phyloP scores from a whole-genome alignment of 345 rosid species.

The Physaria fendleri region DNA sequence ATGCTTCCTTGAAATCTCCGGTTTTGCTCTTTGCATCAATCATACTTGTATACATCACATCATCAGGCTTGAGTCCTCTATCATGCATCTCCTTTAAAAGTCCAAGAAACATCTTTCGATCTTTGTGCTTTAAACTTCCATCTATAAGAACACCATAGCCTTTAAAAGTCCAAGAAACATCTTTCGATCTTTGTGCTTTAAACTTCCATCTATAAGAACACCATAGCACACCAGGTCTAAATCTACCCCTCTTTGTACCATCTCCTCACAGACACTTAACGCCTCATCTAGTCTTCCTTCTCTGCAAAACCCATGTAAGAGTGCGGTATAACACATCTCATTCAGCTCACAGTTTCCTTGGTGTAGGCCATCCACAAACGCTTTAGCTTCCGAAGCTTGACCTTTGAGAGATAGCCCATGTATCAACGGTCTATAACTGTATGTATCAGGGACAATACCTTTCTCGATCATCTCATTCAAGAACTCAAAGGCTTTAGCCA shows the following conservation, averaged over 20 bases:
- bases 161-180: conserved; percentile 46
- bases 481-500: conserved; percentile 54
- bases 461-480: conserved; percentile 55
- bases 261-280: conserved; percentile 47
- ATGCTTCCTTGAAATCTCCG: conserved; percentile 62
- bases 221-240: conserved; percentile 82
- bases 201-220: conserved; percentile 73
- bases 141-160: conserved; percentile 77
- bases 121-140: conserved; percentile 57
- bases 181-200: conserved; percentile 44
- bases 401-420: conserved; percentile 66
- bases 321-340: conserved; percentile 77
- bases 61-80: conserved; percentile 66
- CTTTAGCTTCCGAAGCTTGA: conserved; percentile 65
- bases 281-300: conserved; percentile 81
- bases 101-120: conserved; percentile 36
- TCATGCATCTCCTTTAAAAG: conserved; percentile 67
- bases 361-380: conserved; percentile 60
- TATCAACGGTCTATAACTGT: conserved; percentile 72
- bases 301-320: conserved; percentile 71
- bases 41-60: conserved; percentile 69
- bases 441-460: conserved; percentile 77
- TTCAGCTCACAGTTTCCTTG: conserved; percentile 47
- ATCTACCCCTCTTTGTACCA: conserved; percentile 67
- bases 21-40: conserved; percentile 70